Percentiles rank a stretch among this genome's conserved stretches.
Evolutionary conservation across 768 basidiomycete genomes (phyloP).

Genomic region (Mycena leptocephala): DNA sequence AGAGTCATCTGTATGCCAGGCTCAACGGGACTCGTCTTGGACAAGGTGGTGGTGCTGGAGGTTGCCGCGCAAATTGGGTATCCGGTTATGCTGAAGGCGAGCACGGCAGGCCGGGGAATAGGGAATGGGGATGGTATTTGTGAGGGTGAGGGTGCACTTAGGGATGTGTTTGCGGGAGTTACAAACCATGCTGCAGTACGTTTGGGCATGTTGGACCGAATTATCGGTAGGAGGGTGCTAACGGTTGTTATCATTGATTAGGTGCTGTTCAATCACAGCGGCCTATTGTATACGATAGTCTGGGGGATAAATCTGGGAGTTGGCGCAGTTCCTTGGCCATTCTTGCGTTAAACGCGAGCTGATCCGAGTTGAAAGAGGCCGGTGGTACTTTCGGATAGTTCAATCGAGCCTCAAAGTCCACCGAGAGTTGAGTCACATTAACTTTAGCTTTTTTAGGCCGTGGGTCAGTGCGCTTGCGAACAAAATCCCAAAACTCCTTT

Average conservation of each 20-base stretch:
- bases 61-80: slow-evolving; percentile 65
- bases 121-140: slow-evolving; percentile 80
- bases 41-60: slow-evolving; percentile 26
- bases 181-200: slow-evolving; percentile 62
- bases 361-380: too few species aligned
- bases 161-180: slow-evolving; percentile 52
- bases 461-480: too few species aligned
- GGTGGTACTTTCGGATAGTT: too few species aligned
- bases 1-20: slow-evolving; percentile 73
- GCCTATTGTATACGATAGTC: too few species aligned
- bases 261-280: slow-evolving; percentile 65
- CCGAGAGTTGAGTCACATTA: too few species aligned
- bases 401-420: too few species aligned
- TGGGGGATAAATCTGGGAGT: too few species aligned
- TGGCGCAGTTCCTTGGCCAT: too few species aligned
- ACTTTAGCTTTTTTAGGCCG: too few species aligned
- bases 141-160: slow-evolving; percentile 55
- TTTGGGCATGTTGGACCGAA: background rate
- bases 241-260: slow-evolving; percentile 32
- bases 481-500: too few species aligned
- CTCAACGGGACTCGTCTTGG: slow-evolving; percentile 61
- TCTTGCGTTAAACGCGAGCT: too few species aligned
- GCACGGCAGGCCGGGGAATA: slow-evolving; percentile 81
- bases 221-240: background rate
- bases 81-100: slow-evolving; percentile 79